A percentile compares a stretch with the other conserved stretches of the same genome.
These are phyloP conservation scores for Arctium lappa DNA, from an alignment of 129 eudicot genomes.

Conservation along the genomic window DNA sequence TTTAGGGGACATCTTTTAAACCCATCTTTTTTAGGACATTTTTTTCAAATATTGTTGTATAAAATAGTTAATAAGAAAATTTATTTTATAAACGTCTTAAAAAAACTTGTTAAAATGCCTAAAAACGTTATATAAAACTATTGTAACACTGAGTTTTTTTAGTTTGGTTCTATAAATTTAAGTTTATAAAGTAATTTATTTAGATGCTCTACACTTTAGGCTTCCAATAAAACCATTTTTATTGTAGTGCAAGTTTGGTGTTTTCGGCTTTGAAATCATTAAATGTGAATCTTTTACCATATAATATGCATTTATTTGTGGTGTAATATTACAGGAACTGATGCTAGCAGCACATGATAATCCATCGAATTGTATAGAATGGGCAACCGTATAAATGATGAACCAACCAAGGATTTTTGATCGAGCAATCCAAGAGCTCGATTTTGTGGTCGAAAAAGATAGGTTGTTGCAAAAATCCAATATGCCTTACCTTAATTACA, in stretches of 20 bases:
- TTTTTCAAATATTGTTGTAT: no score
- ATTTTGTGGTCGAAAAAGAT: conserved; percentile 21
- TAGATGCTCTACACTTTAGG: no score
- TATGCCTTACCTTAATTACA: conserved; percentile 17
- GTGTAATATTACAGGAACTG: conserved; percentile 16
- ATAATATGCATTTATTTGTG: not conserved
- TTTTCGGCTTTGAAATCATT: not conserved
- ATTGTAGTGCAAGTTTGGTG: not conserved
- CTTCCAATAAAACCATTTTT: no score
- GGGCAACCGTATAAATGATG: conserved; percentile 36
- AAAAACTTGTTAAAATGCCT: no score
- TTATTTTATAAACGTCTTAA: no score
- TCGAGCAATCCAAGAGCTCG: conserved; percentile 1
- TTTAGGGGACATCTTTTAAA: no score
- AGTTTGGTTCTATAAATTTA: no score
- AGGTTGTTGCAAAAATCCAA: conserved; percentile 24
- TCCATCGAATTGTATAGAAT: conserved; percentile 21
- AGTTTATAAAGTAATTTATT: no score
- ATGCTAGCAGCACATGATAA: conserved; percentile 26
- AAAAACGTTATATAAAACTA: no score
- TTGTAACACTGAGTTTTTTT: no score
- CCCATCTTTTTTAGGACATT: no score
- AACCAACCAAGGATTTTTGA: conserved; percentile 5
- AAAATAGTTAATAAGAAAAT: no score
- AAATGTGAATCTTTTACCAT: not conserved